These are phyloP conservation scores for Thelephora terrestris DNA, from an alignment of 1,284 basidiomycete genomes.

Conservation along the genomic window DNA sequence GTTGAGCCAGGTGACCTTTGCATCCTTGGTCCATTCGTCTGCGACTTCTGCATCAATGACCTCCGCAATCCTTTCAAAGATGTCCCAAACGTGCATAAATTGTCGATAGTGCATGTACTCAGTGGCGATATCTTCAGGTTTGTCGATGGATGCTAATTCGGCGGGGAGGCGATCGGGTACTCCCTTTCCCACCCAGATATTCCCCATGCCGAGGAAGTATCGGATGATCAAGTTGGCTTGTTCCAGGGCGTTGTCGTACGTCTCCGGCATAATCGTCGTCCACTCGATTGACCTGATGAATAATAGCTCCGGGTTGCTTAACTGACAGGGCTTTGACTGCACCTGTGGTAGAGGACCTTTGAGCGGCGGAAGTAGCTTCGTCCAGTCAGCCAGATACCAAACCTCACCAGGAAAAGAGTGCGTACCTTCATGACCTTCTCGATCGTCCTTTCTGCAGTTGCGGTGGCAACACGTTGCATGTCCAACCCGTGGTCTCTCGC, in stretches of 20 bases:
- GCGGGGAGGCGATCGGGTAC: constrained; percentile 58
- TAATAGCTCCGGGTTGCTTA: constrained; percentile 50
- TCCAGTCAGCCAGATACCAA: constrained; percentile 3
- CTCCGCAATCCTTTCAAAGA: constrained; percentile 46
- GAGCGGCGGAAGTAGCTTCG: constrained; percentile 40
- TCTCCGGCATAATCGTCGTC: constrained; percentile 74
- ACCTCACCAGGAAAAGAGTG: constrained; percentile 8
- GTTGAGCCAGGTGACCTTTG: constrained; percentile 46
- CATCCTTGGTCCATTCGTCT: constrained; percentile 46
- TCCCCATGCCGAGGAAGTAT: constrained; percentile 80
- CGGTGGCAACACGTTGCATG: constrained; percentile 70
- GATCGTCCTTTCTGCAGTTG: constrained; percentile 74
- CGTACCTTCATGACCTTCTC: constrained; percentile 62
- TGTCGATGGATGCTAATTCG: constrained; percentile 47
- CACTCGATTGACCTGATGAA: constrained; percentile 89
- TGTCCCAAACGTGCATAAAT: constrained; percentile 64
- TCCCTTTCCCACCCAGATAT: constrained; percentile 59
- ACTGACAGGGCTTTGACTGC: constrained; percentile 38
- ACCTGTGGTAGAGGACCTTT: constrained; percentile 55
- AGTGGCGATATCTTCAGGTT: constrained; percentile 52
- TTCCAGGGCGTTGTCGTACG: constrained; percentile 69
- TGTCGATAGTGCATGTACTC: constrained; percentile 68
- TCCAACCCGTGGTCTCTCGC: constrained; percentile 83
- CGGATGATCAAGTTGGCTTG: constrained; percentile 81
- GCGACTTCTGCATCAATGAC: constrained; percentile 39